Conservation (phyloP, 1,284 basidiomycete genomes). For the Cutaneotrichosporon cavernicola region DNA sequence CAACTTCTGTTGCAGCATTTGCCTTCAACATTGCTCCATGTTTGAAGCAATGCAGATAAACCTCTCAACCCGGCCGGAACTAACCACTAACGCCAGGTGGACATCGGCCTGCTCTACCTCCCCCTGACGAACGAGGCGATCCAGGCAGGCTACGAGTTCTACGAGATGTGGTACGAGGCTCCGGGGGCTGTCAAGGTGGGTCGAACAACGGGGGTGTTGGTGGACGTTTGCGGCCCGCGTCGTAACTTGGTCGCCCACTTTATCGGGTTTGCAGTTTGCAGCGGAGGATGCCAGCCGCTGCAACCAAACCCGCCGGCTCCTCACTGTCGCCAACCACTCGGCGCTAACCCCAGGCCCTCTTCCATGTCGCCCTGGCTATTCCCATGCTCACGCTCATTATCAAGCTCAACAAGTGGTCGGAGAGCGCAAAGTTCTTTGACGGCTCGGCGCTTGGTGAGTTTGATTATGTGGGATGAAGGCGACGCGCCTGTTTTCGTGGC, state of each 20-base stretch:
- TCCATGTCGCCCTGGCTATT: conserved; percentile 76
- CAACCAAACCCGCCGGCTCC: background rate
- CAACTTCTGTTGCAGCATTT: background rate
- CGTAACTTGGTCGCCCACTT: too few relatives aligned
- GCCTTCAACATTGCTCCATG: too few relatives aligned
- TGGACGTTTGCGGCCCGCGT: background rate
- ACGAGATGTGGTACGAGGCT: conserved; percentile 83
- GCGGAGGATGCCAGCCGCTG: background rate
- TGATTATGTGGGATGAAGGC: background rate
- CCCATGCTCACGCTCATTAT: conserved; percentile 69
- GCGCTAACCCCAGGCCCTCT: conserved; percentile 61
- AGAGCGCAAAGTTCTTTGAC: conserved; percentile 88
- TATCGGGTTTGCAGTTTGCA: background rate
- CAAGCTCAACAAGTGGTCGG: conserved; percentile 80
- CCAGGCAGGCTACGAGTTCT: conserved; percentile 77
- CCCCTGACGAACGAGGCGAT: conserved; percentile 62
- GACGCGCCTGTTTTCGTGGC: background rate
- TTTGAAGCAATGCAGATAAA: too few relatives aligned
- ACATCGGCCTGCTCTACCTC: conserved; percentile 75
- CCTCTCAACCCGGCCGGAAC: background rate
- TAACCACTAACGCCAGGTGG: conserved; percentile 59
- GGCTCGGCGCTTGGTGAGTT: conserved; percentile 72
- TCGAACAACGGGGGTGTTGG: conserved; percentile 10
- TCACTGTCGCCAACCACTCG: background rate
- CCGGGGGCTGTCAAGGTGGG: conserved; percentile 82